Evolutionary conservation across 352 stramenopile species (phyloP).

Genomic region (Globisporangium spiculum): DNA sequence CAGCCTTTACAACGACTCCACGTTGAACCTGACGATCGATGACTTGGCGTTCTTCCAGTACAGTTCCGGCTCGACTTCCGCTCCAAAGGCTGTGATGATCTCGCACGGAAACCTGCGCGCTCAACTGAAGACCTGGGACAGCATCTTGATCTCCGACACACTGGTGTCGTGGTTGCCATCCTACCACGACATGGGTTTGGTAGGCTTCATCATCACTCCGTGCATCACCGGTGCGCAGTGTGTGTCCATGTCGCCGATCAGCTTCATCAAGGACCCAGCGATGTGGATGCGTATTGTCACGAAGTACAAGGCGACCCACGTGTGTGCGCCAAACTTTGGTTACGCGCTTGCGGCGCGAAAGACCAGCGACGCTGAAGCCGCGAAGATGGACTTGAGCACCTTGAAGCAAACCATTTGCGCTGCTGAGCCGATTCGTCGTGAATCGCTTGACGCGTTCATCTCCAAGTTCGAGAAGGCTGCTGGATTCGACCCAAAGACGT

Average conservation of each 20-base stretch:
- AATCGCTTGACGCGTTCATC: slow-evolving; percentile 76
- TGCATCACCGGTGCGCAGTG: slow-evolving; percentile 54
- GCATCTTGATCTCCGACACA: slow-evolving; percentile 53
- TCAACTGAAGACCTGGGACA: slow-evolving; percentile 77
- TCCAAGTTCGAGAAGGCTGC: slow-evolving; percentile 48
- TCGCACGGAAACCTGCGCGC: slow-evolving; percentile 72
- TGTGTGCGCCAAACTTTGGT: slow-evolving; percentile 80
- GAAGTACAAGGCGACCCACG: slow-evolving; percentile 76
- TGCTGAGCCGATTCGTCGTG: slow-evolving; percentile 73
- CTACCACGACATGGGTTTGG: slow-evolving; percentile 85
- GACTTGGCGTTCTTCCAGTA: slow-evolving; percentile 87
- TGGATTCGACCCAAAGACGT: slow-evolving; percentile 68
- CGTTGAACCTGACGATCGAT: slow-evolving; percentile 34
- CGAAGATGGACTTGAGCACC: slow-evolving; percentile 54
- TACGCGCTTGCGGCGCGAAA: slow-evolving; percentile 75
- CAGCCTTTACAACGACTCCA: slow-evolving; percentile 47
- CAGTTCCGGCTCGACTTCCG: slow-evolving; percentile 75
- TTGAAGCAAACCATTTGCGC: slow-evolving; percentile 80
- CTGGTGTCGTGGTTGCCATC: slow-evolving; percentile 78
- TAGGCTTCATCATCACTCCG: slow-evolving; percentile 79
- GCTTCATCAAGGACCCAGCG: slow-evolving; percentile 82
- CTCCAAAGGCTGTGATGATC: slow-evolving; percentile 83
- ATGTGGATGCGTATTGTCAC: slow-evolving; percentile 76
- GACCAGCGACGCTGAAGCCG: slow-evolving; percentile 59
- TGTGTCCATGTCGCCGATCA: slow-evolving; percentile 82